Percentiles rank a stretch among this genome's conserved stretches.
Evolutionary conservation across 345 rosid genomes (phyloP).

Genomic region (Fremontodendron californicum): DNA sequence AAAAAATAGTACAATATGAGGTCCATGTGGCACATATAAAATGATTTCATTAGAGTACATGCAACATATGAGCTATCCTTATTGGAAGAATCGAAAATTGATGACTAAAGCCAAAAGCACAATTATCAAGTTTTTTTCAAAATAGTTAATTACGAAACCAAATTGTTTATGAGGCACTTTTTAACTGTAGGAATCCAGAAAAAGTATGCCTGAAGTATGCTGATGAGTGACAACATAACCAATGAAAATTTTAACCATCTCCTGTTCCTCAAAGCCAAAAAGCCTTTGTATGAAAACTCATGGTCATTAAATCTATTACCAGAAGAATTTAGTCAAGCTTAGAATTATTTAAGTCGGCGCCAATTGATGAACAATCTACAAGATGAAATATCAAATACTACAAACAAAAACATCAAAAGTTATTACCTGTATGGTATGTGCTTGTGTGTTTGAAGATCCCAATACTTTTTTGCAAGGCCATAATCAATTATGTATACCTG

Average conservation of each 20-base stretch:
- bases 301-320: background rate
- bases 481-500: slow-evolving; percentile 82
- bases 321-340: background rate
- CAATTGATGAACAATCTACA: background rate
- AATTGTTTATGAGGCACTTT: background rate
- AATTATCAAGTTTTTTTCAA: no score
- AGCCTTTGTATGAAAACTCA: background rate
- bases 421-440: slow-evolving; percentile 80
- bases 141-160: background rate
- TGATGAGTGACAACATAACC: background rate
- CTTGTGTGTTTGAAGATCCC: slow-evolving; percentile 83
- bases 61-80: background rate
- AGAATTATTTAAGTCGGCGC: background rate
- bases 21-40: background rate
- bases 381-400: background rate
- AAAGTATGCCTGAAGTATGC: background rate
- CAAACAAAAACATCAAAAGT: background rate
- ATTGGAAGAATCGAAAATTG: background rate
- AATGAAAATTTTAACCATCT: background rate
- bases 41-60: no score
- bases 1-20: background rate
- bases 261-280: background rate
- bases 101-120: background rate
- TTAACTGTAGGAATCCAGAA: background rate
- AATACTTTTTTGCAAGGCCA: slow-evolving; percentile 87